Evolutionary conservation across 106 monocot species (phyloP), one percentile per base, ranked within the genome.

Genomic region (Acorus gramineus): DNA sequence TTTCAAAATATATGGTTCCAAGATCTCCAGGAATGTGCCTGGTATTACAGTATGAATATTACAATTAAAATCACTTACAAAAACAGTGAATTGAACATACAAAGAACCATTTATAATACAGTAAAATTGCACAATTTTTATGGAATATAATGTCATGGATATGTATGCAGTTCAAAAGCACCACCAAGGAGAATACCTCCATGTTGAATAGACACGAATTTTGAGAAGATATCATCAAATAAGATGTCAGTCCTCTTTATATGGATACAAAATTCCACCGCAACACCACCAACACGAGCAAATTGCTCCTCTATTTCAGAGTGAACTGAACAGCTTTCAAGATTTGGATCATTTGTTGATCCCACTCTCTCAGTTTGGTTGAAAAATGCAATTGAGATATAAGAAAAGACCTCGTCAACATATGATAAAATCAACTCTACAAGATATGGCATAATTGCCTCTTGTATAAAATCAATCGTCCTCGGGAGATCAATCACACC

Each of bases 401-500:
- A 98, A 13, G 91, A 91, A 73, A 98, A 98, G 6, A 98, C 96
- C 66, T 98, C 91, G 77, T 91, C 85, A 46, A 98, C 91, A 75
- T 98, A 98, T 50, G 79, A 91, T 44, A 85, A 71, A 9, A 98
- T 71, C 61, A 98, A 68, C 77, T 98, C 96, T 42, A 92, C 85
- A 4, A 98, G 76, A 79, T 83, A 98, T 44, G 85, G 88, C 91
- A 98, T 91, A 69, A 92, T 98, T 70, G 69, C 74, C 46, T 92
- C 86, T 52, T 85, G 69, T 66, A 98, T 92, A 60, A 71, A 65
- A 69, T 81, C 91, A 72, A 88, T 70, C 57, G 72, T 77, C 66
- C 83, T 85, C 49, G 96, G 96, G 72, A 98, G 87, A 88, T 92
- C 96, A 62, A 98, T 79, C 65, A 98, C 96, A 66, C 96, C 96